Conservation (phyloP, 495 filamentous ascomycete species). For the Annulohypoxylon nitens region DNA sequence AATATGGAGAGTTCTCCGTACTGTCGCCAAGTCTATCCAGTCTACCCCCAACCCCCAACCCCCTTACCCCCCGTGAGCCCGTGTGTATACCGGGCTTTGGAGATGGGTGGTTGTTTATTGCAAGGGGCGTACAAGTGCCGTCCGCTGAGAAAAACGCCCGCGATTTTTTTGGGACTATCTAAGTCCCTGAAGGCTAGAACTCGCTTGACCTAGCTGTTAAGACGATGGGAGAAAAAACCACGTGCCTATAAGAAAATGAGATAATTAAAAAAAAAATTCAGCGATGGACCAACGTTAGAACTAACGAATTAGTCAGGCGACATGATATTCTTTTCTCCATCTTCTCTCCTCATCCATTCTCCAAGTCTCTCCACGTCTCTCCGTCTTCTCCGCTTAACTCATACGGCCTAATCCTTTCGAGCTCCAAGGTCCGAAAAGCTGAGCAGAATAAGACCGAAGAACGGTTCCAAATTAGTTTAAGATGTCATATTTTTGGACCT, state of each 20-base stretch:
- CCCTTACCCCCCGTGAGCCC: background rate
- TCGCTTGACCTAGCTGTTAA: background rate
- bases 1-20: background rate
- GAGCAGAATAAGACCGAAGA: constrained; percentile 26
- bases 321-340: background rate
- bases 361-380: constrained; percentile 5
- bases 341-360: background rate
- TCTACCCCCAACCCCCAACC: background rate
- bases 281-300: background rate
- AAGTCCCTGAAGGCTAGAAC: background rate
- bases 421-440: background rate
- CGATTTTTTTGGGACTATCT: constrained; percentile 18
- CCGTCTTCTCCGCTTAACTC: constrained; percentile 20
- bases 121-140: constrained; percentile 35
- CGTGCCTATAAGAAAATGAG: background rate
- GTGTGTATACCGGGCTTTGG: constrained; percentile 4
- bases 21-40: background rate
- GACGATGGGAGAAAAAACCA: background rate
- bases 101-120: constrained; percentile 14
- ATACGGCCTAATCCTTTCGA: constrained; percentile 19
- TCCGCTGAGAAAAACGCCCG: constrained; percentile 17
- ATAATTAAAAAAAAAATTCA: background rate
- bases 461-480: constrained; percentile 3
- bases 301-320: constrained; percentile 6
- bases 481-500: constrained; percentile 17